Evolutionary conservation across 2,329 filamentous ascomycete genomes (phyloP).

Genomic region (Cercospora citrullina): DNA sequence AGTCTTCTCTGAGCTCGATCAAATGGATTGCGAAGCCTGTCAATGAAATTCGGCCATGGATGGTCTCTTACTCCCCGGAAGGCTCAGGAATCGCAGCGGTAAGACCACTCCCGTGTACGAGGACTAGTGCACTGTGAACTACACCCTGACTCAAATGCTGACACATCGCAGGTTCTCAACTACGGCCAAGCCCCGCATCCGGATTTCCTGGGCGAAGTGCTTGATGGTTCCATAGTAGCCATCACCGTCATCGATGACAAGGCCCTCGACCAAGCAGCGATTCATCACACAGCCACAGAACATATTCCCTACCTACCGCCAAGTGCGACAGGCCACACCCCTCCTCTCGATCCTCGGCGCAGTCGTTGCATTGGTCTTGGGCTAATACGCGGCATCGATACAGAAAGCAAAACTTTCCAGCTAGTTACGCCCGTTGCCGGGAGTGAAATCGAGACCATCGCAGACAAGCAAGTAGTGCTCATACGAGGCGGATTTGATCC

Average conservation of each 20-base stretch:
- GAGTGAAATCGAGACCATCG: constrained; percentile 28
- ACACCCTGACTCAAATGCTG: not conserved
- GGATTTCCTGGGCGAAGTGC: constrained; percentile 61
- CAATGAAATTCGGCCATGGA: constrained; percentile 59
- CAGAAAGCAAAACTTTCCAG: constrained; percentile 56
- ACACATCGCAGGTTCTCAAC: constrained; percentile 53
- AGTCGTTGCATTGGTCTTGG: constrained; percentile 64
- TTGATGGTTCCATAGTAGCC: constrained; percentile 71
- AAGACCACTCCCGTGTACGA: not conserved
- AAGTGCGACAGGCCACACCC: constrained; percentile 48
- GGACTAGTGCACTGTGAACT: not conserved
- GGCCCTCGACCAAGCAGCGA: constrained; percentile 20
- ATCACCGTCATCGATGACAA: constrained; percentile 59
- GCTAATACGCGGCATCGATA: constrained; percentile 69
- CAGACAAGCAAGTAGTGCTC: constrained; percentile 54
- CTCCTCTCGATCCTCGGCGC: constrained; percentile 58
- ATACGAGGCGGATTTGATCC: constrained; percentile 68
- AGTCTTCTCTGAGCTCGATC: not conserved
- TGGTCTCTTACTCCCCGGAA: constrained; percentile 59
- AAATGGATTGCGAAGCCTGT: constrained; percentile 59
- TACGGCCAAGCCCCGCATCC: constrained; percentile 65
- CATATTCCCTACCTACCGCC: constrained; percentile 64
- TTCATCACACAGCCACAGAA: constrained; percentile 51
- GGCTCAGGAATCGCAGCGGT: constrained; percentile 58
- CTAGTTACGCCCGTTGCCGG: constrained; percentile 62